Evolutionary conservation across 345 rosid genomes (phyloP), one percentile per base, ranked within the genome.

Genomic region (Arabis alpina): DNA sequence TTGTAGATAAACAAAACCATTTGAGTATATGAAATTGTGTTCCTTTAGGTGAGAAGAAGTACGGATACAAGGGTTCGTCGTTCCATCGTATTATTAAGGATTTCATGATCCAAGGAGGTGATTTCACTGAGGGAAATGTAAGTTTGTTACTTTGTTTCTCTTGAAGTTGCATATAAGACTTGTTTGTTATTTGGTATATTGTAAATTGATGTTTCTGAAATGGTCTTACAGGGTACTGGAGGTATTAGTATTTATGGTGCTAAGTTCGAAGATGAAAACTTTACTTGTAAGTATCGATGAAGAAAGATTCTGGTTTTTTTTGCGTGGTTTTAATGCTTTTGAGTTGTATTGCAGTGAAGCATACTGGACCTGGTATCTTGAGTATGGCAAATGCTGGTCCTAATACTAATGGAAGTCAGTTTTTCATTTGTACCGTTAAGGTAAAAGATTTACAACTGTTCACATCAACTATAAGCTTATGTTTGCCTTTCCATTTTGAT

Each of bases 341-440:
- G 41, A 44, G 13, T 8, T 23, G 23, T 28, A 0, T 10, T 81
- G 72, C 87, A 89, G 96, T 89, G 90, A 89, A 84, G 71, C 98
- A 93, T 74, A 84, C 83, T 1, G 97, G 92, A 75, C 91, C 97
- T 30, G 96, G 94, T 68, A 82, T 89, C 13, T 66, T 91, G 78
- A 93, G 97, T 80, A 93, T 93, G 97, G 98, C 98, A 14, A 93
- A 89, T 65, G 93, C 96, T 49, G 94, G 98, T 64, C 97, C 98
- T 27, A 80, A 89, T 51, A 93, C 98, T 50, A 93, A 91, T 44
- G 96, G 98, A 36, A 89, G 96, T 80, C 98, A 93, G 65, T 91
- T 93, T 79, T 90, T 93, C 84, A 85, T 91, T 74, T 91, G 94
- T 73, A 89, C 98, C 4, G 84, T 93, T 19, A 83, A 85, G 90